These are phyloP conservation scores for Backusella morwellensis DNA, from an alignment of 192 early-diverging fungal genomes.

Conservation along the genomic window DNA sequence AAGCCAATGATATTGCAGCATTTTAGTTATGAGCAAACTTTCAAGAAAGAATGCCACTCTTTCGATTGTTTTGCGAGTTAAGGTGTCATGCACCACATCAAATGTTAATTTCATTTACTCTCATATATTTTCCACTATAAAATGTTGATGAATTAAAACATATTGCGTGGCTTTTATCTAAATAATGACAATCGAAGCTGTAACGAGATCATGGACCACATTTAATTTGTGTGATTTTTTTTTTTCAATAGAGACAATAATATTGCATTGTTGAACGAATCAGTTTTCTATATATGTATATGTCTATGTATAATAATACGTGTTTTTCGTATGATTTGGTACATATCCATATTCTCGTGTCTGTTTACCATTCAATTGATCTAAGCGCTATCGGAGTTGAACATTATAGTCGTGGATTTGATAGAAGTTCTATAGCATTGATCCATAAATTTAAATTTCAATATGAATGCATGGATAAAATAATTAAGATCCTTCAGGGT, in stretches of 20 bases:
- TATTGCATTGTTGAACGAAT: neutral
- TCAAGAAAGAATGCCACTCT: too few relatives aligned
- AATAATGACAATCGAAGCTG: neutral
- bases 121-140: too few relatives aligned
- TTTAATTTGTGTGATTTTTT: neutral
- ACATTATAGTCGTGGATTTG: neutral
- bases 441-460: neutral
- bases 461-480: neutral
- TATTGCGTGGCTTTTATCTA: neutral
- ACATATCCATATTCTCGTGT: too few relatives aligned
- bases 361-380: neutral
- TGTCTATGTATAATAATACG: too few relatives aligned
- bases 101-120: too few relatives aligned
- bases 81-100: too few relatives aligned
- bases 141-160: too few relatives aligned
- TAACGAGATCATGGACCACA: neutral
- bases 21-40: too few relatives aligned
- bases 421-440: neutral
- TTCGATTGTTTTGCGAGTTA: too few relatives aligned
- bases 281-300: neutral
- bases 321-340: too few relatives aligned
- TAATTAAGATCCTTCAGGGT: neutral
- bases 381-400: neutral
- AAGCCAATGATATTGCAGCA: too few relatives aligned
- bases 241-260: neutral